Base-by-base conservation (phyloP, 768 basidiomycete species). In the Udeniomyces megalosporus region DNA sequence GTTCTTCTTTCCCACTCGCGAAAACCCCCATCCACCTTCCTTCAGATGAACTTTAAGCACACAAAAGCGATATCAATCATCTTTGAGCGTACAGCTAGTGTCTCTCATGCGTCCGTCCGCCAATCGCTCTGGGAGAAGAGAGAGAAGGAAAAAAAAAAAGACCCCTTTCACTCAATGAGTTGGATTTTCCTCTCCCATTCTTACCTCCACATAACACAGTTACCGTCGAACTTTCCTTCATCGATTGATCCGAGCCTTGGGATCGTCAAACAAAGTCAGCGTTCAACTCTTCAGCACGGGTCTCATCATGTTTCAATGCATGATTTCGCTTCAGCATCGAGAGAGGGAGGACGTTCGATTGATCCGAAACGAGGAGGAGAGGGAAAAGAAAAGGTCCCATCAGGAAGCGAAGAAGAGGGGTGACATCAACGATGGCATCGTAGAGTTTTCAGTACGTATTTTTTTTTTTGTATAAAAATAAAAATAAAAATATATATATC, bases 1-100 rank as follows among this genome's bases (percentile, higher is more conserved):
- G 11, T 32, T n/a, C 24, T 12, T 15, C 42, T 48, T 12, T 42
- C 38, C 17, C 15, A 31, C 35, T 58, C 45, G 20, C 20, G 20
- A 12, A 24, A n/a, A n/a, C n/a, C 5, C 15, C 15, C 26, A 32
- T 57, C 11, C 45, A 20, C 4, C 17, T 17, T n/a, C 17, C 50
- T 28, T 32, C 68, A 92, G 89, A 88, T 96, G 83, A 92, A 99
- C 74, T 97, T 92, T 66, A 90, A 90, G 3, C 90, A 88, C 68
- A 90, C 93, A 69, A 79, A 80, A 52, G 90, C 95, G 54, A 86
- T 97, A 0, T 78, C 96, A 32, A 90, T 95, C 73, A 81, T 83
- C 0, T 90, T 95, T 68, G 87, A 93, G 64, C 96, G 92, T 71
- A 76, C 73, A 12, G 76, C 77, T 38, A 74, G 76, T 7, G 78